Conservation (phyloP, 108 stramenopile species). For the Cyclostephanos invisitatus region DNA sequence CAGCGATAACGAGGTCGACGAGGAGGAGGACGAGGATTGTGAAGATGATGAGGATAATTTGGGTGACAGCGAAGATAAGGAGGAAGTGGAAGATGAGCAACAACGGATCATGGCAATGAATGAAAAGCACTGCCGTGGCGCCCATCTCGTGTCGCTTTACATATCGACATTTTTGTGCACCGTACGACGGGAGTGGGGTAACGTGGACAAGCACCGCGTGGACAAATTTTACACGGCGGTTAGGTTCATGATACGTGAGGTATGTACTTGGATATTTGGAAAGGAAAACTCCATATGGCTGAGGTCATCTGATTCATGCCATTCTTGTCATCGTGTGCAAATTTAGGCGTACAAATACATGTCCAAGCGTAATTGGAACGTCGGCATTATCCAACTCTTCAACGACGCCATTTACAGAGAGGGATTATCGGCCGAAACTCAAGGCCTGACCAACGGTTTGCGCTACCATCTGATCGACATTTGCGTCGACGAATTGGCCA, state of each 20-base stretch:
- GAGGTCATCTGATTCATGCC: neutral
- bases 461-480: slow-evolving; percentile 91
- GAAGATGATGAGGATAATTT: slow-evolving; percentile 29
- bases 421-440: slow-evolving; percentile 68
- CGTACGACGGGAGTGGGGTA: slow-evolving; percentile 86
- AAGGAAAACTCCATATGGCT: neutral
- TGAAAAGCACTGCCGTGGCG: slow-evolving; percentile 80
- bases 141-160: slow-evolving; percentile 81
- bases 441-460: slow-evolving; percentile 75
- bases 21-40: neutral
- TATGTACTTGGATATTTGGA: slow-evolving; percentile 7
- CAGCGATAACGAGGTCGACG: slow-evolving; percentile 15
- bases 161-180: slow-evolving; percentile 84
- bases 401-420: slow-evolving; percentile 87
- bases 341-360: slow-evolving; percentile 81
- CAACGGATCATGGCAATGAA: slow-evolving; percentile 27
- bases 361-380: slow-evolving; percentile 82
- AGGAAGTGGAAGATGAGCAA: slow-evolving; percentile 39
- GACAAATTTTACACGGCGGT: slow-evolving; percentile 93
- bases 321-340: neutral
- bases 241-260: slow-evolving; percentile 74
- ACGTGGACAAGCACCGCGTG: slow-evolving; percentile 91
- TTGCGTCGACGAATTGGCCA: slow-evolving; percentile 78
- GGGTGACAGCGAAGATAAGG: slow-evolving; percentile 19
- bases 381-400: slow-evolving; percentile 83